phyloP scores from a whole-genome alignment of 495 filamentous ascomycete genomes.

The Penicillium subrubescens region DNA sequence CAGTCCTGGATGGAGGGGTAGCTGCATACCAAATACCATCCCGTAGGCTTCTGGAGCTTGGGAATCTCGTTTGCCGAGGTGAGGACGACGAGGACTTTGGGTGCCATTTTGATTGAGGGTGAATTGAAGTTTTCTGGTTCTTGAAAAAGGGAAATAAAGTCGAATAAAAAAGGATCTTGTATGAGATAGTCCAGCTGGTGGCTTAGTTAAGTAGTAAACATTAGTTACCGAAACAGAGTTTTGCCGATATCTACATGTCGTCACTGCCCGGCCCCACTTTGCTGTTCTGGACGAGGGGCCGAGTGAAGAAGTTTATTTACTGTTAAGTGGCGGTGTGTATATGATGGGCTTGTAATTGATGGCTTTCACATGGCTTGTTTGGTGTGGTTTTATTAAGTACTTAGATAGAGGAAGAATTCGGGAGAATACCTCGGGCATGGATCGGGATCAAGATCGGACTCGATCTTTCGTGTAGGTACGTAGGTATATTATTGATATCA shows the following conservation, averaged over 20 bases:
- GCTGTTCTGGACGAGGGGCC: neutral
- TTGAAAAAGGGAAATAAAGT: neutral
- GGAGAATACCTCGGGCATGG: neutral
- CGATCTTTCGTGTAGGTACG: neutral
- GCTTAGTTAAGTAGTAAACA: no score
- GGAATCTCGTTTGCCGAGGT: slow-evolving; percentile 61
- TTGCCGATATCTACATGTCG: slow-evolving; percentile 18
- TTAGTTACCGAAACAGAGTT: neutral
- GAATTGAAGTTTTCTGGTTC: neutral
- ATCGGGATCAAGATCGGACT: neutral
- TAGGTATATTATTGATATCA: neutral
- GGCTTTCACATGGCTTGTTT: neutral
- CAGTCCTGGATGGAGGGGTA: neutral
- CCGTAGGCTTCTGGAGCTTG: slow-evolving; percentile 55
- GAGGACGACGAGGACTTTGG: slow-evolving; percentile 69
- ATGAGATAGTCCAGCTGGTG: no score
- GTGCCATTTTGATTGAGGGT: slow-evolving; percentile 31
- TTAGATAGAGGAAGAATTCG: no score
- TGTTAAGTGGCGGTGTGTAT: neutral
- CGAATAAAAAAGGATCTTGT: neutral
- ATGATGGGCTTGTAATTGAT: neutral
- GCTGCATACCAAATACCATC: slow-evolving; percentile 64
- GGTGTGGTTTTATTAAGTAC: no score
- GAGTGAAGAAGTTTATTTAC: neutral
- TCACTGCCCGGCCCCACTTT: slow-evolving; percentile 14